phyloP scores from a whole-genome alignment of 2,329 filamentous ascomycete species.

The Aspergillus tanneri region DNA sequence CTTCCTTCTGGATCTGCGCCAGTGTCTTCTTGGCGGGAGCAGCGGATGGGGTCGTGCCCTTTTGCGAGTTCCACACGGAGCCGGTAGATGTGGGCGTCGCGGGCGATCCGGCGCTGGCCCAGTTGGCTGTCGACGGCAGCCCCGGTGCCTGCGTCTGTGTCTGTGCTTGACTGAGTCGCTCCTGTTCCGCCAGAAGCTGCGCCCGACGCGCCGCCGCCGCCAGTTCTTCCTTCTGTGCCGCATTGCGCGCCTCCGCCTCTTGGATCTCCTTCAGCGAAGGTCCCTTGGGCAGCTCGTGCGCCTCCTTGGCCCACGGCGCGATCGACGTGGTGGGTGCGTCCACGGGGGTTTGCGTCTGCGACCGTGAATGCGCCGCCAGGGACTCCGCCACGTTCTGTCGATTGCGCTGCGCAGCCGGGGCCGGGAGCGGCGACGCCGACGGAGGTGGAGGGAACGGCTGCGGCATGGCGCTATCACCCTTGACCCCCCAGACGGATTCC shows the following conservation, averaged over 20 bases:
- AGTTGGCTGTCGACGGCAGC: slow-evolving; percentile 83
- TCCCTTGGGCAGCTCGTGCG: slow-evolving; percentile 69
- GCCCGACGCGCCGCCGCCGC: slow-evolving; percentile 75
- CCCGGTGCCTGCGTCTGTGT: slow-evolving; percentile 68
- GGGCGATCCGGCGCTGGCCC: slow-evolving; percentile 74
- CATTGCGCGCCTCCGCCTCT: slow-evolving; percentile 89
- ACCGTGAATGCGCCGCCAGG: slow-evolving; percentile 63
- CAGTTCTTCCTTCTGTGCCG: slow-evolving; percentile 80
- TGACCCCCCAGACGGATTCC: slow-evolving; percentile 58
- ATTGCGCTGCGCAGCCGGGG: slow-evolving; percentile 82
- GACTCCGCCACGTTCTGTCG: slow-evolving; percentile 80
- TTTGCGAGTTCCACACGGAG: slow-evolving; percentile 56
- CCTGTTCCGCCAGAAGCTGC: slow-evolving; percentile 68
- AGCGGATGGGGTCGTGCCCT: slow-evolving; percentile 38
- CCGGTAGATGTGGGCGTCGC: slow-evolving; percentile 55
- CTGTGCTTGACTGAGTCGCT: slow-evolving; percentile 65
- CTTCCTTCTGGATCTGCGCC: slow-evolving; percentile 94
- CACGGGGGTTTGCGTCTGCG: slow-evolving; percentile 72
- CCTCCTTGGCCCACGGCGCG: slow-evolving; percentile 93
- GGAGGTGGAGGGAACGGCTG: slow-evolving; percentile 66
- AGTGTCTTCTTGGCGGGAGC: slow-evolving; percentile 76
- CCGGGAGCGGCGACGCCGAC: slow-evolving; percentile 78
- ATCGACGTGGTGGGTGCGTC: slow-evolving; percentile 70
- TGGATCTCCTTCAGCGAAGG: slow-evolving; percentile 96
- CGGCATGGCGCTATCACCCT: slow-evolving; percentile 66